Evolutionary conservation across 2,329 filamentous ascomycete species (phyloP).

Genomic region (Aureobasidium subglaciale): DNA sequence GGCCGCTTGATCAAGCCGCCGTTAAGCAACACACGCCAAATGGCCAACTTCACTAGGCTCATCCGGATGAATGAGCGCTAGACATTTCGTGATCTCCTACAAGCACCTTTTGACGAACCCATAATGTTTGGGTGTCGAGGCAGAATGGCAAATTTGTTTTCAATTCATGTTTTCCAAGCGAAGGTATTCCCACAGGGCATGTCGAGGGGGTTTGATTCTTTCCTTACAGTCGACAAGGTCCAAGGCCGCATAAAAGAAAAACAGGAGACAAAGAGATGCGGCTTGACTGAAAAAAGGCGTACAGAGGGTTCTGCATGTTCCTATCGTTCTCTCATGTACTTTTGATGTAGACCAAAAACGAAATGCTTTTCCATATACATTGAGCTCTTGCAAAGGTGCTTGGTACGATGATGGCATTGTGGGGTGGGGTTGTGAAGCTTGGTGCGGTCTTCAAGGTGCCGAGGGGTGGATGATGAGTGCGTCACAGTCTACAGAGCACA

Average conservation of each 20-base stretch:
- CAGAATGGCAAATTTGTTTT: neutral
- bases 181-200: conserved; percentile 11
- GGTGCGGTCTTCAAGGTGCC: neutral
- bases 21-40: neutral
- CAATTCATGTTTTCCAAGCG: neutral
- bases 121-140: neutral
- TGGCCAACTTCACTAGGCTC: neutral
- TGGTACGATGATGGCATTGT: neutral
- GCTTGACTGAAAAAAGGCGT: neutral
- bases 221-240: neutral
- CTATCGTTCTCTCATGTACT: neutral
- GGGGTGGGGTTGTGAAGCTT: neutral
- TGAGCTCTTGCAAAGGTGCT: neutral
- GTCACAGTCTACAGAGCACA: neutral
- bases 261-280: conserved; percentile 3
- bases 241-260: neutral
- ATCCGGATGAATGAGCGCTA: neutral
- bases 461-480: neutral
- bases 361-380: neutral
- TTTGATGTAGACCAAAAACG: conserved; percentile 3
- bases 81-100: neutral
- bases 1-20: conserved; percentile 17
- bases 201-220: neutral
- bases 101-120: neutral
- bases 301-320: neutral